Percentiles rank a stretch among this genome's conserved stretches.
phyloP scores from a whole-genome alignment of 768 basidiomycete species.

The Leccinum arenicola region DNA sequence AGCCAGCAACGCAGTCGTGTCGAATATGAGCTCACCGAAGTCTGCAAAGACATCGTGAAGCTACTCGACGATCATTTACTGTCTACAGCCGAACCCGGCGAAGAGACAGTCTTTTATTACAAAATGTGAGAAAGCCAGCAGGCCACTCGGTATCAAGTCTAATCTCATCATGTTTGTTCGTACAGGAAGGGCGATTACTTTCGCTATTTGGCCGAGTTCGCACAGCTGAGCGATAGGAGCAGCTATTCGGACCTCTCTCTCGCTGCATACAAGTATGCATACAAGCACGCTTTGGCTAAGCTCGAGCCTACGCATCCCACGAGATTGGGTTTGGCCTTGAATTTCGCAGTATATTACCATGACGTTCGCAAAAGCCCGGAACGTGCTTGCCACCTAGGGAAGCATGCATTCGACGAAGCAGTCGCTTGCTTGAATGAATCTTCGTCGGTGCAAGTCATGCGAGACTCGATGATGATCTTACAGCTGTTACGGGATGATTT shows the following conservation, averaged over 20 bases:
- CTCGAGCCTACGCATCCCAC: constrained; percentile 82
- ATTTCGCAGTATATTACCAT: constrained; percentile 94
- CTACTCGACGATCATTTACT: constrained; percentile 61
- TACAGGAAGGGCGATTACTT: constrained; percentile 86
- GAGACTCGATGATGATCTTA: constrained; percentile 80
- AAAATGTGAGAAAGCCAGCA: constrained; percentile 62
- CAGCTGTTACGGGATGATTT: constrained; percentile 84
- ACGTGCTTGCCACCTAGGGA: constrained; percentile 83
- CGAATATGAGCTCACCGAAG: constrained; percentile 70
- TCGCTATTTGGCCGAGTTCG: constrained; percentile 87
- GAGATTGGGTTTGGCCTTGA: constrained; percentile 82
- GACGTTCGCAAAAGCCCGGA: constrained; percentile 83
- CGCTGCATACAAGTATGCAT: constrained; percentile 82
- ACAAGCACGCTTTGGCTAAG: constrained; percentile 74
- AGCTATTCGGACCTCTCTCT: constrained; percentile 72
- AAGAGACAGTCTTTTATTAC: constrained; percentile 86
- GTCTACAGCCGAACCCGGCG: constrained; percentile 65
- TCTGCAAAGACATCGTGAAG: constrained; percentile 77
- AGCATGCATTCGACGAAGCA: constrained; percentile 91
- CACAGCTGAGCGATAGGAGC: constrained; percentile 65
- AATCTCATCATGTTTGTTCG: constrained; percentile 7
- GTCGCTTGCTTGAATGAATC: constrained; percentile 57
- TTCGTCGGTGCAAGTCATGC: constrained; percentile 42
- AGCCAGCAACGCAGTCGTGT: constrained; percentile 72
- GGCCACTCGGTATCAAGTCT: not conserved